A percentile compares a stretch with the other conserved stretches of the same genome.
Conservation (phyloP, 1,139 yeast species). For the Geotrichum australiense region DNA sequence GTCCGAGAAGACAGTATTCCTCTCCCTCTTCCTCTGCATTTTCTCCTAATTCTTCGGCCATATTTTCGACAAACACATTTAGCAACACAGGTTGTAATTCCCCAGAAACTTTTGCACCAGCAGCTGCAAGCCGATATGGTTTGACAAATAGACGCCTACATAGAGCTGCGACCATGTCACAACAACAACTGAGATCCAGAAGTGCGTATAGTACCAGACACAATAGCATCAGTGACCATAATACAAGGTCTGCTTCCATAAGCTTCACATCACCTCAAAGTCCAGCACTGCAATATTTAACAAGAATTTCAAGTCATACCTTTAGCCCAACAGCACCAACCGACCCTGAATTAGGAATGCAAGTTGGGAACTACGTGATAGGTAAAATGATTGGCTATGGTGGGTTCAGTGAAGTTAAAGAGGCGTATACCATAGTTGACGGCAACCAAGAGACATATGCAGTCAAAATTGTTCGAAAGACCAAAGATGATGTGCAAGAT, state of each 20-base stretch:
- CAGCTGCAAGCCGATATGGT: too few species aligned
- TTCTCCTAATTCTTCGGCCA: constrained; percentile 12
- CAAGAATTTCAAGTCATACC: constrained; percentile 16
- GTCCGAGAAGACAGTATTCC: not conserved
- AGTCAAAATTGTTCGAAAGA: constrained; percentile 60
- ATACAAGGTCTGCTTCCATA: constrained; percentile 13
- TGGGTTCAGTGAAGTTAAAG: constrained; percentile 88
- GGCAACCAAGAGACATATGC: constrained; percentile 49
- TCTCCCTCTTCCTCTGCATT: constrained; percentile 1
- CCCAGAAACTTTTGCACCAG: too few species aligned
- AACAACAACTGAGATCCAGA: not conserved
- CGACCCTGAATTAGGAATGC: constrained; percentile 39
- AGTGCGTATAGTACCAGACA: constrained; percentile 1
- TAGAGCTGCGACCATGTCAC: constrained; percentile 11
- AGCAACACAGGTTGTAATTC: too few species aligned
- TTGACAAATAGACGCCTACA: constrained; percentile 6
- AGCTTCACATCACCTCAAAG: constrained; percentile 6
- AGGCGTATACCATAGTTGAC: constrained; percentile 44
- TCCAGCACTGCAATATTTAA: constrained; percentile 13
- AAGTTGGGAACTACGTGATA: constrained; percentile 38
- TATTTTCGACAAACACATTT: constrained; percentile 3
- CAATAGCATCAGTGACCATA: constrained; percentile 4
- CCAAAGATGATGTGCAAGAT: constrained; percentile 34
- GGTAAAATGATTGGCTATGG: constrained; percentile 86
- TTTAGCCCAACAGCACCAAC: constrained; percentile 9